Conservation (phyloP, 2,329 filamentous ascomycete genomes). For the Cryphonectria naterciae region DNA sequence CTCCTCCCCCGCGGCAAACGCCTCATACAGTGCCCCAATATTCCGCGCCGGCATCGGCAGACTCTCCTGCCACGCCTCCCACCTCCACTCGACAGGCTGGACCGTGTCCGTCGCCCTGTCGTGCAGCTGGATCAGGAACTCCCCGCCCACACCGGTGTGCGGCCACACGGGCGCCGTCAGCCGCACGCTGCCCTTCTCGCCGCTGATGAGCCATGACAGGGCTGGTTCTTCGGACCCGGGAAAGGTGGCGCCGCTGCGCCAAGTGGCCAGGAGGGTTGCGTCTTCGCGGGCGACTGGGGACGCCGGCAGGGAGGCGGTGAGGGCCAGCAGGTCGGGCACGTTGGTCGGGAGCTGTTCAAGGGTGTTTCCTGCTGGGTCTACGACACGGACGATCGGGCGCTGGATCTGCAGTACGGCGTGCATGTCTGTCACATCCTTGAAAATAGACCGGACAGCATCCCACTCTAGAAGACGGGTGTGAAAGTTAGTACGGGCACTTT, state of each 20-base stretch:
- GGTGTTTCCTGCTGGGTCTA: slow-evolving; percentile 38
- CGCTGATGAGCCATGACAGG: slow-evolving; percentile 52
- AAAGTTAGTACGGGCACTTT: slow-evolving; percentile 34
- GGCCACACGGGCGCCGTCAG: slow-evolving; percentile 38
- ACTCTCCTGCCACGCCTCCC: slow-evolving; percentile 50
- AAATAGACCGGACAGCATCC: slow-evolving; percentile 48
- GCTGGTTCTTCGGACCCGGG: slow-evolving; percentile 42
- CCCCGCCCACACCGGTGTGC: slow-evolving; percentile 37
- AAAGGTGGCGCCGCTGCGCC: slow-evolving; percentile 51
- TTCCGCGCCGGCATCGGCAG: slow-evolving; percentile 50
- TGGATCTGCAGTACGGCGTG: slow-evolving; percentile 51
- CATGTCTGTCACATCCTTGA: slow-evolving; percentile 49
- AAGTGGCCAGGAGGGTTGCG: slow-evolving; percentile 44
- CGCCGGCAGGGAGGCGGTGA: slow-evolving; percentile 38
- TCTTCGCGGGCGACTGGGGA: slow-evolving; percentile 34
- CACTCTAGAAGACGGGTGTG: slow-evolving; percentile 33
- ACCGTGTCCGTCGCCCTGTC: slow-evolving; percentile 51
- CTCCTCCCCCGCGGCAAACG: slow-evolving; percentile 38
- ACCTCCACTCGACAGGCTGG: slow-evolving; percentile 48
- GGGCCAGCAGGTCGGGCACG: slow-evolving; percentile 35
- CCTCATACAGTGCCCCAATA: slow-evolving; percentile 62
- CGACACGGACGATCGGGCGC: slow-evolving; percentile 44
- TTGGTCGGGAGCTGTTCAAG: slow-evolving; percentile 39
- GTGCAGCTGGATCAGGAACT: slow-evolving; percentile 54
- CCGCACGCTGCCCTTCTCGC: slow-evolving; percentile 50